Conservation (phyloP, 2,329 filamentous ascomycete species). For the Penicillium sp. region DNA sequence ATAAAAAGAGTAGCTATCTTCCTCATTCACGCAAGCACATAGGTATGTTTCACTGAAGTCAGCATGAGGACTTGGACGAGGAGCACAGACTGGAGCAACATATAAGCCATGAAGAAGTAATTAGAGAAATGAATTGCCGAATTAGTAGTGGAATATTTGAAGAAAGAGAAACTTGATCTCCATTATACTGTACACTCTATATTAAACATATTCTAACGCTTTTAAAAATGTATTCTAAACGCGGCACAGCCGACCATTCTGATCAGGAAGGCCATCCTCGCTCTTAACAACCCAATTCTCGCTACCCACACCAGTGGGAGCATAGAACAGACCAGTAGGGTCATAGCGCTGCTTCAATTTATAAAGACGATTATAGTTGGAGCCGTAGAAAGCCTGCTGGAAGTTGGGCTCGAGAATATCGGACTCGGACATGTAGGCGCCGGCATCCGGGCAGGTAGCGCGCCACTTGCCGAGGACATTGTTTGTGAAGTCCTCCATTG, state of each 20-base stretch:
- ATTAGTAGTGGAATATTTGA: too few relatives aligned
- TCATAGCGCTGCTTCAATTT: conserved; percentile 59
- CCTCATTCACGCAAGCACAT: too few relatives aligned
- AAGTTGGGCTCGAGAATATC: conserved; percentile 46
- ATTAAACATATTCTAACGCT: not conserved
- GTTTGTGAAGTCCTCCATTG: conserved; percentile 28
- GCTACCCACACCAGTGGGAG: conserved; percentile 55
- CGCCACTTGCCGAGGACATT: conserved; percentile 29
- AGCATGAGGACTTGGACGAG: too few relatives aligned
- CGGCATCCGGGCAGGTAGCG: conserved; percentile 27
- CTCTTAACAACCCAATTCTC: conserved; percentile 53
- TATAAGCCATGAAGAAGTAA: too few relatives aligned
- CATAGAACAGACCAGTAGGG: conserved; percentile 55
- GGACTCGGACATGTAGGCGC: conserved; percentile 53
- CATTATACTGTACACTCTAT: not conserved
- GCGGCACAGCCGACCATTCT: conserved; percentile 50
- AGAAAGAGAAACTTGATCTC: too few relatives aligned
- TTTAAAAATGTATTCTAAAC: conserved; percentile 9
- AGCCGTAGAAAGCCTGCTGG: conserved; percentile 36
- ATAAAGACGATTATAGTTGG: conserved; percentile 31
- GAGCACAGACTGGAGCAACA: too few relatives aligned
- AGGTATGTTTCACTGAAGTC: too few relatives aligned
- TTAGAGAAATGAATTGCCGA: too few relatives aligned
- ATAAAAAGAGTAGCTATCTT: too few relatives aligned
- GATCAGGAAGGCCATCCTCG: conserved; percentile 31